phyloP scores from a whole-genome alignment of 2,329 filamentous ascomycete genomes.

The Hymenoscyphus fructigenus region DNA sequence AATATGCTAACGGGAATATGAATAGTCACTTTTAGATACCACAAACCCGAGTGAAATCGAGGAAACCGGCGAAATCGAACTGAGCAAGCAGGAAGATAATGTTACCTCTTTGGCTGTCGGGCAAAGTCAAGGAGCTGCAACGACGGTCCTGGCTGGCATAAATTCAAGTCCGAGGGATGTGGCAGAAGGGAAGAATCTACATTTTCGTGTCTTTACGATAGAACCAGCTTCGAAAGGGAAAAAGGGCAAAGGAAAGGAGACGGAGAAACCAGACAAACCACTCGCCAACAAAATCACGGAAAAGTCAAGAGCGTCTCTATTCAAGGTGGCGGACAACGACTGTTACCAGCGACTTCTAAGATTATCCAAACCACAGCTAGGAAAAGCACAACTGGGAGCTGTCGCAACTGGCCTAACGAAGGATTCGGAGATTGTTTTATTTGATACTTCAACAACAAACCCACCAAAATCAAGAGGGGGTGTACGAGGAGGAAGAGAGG shows the following conservation, averaged over 20 bases:
- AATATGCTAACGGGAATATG: conserved; percentile 12
- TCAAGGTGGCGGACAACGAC: conserved; percentile 49
- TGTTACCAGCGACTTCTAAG: conserved; percentile 60
- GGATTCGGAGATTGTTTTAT: conserved; percentile 76
- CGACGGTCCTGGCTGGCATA: conserved; percentile 71
- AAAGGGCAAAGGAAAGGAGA: conserved; percentile 31
- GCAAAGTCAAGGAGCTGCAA: conserved; percentile 51
- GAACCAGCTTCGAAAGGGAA: conserved; percentile 30
- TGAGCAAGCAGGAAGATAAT: conserved; percentile 83
- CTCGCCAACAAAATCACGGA: conserved; percentile 47
- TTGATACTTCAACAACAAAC: conserved; percentile 59
- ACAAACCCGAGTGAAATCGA: conserved; percentile 44
- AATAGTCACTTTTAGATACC: conserved; percentile 36
- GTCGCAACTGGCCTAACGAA: conserved; percentile 76
- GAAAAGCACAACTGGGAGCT: conserved; percentile 66
- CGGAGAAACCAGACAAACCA: conserved; percentile 36
- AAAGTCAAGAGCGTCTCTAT: conserved; percentile 52
- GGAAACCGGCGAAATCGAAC: conserved; percentile 69
- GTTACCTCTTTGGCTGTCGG: conserved; percentile 79
- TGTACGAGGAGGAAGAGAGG: conserved; percentile 54
- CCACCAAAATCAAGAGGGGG: conserved; percentile 50
- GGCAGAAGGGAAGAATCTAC: conserved; percentile 74
- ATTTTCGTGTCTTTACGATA: conserved; percentile 75
- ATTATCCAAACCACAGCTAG: conserved; percentile 50
- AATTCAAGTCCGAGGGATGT: conserved; percentile 76